Evolutionary conservation across 83 land plant species (phyloP), one percentile per base, ranked within the genome.

Genomic region (Picea mariana): DNA sequence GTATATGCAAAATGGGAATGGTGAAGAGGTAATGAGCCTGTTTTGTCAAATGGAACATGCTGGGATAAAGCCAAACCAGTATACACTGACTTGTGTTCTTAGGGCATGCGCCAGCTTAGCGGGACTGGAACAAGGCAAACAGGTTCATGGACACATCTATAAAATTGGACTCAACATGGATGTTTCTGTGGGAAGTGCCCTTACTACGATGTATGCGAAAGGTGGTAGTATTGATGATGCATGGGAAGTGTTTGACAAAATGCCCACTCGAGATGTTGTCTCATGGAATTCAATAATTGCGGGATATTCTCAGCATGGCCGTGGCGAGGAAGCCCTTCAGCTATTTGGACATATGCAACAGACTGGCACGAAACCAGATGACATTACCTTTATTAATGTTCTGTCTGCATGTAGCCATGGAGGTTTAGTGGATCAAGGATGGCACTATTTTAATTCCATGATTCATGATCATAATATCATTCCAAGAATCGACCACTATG

Each of bases 251-350:
- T 85, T 80, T 75, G 26, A 65, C 8, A 24, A 24, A n/a, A n/a
- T 65, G 82, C 80, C 42, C 55, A 60, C 44, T 8, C 44, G 67
- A 67, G 92, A 91, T 68, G 67, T 88, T 2, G 90, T 84, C 8
- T 83, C 85, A 9, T 88, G 89, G 77, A 93, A 87, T 86, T 91
- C 95, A 38, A 69, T 90, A 13, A 62, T 93, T 31, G 75, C 90
- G 9, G 95, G 93, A 9, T 86, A 62, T 78, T 55, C 62, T 31
- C 76, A 81, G 6, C 81, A 15, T 65, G 92, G 92, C 58, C 34
- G 67, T 26, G 17, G 31, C 16, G 80, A 80, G n/a, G 23, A 77
- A 69, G 93, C 88, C 6, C 44, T 87, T 16, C 42, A 12, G 16
- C 1, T 81, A 49, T 84, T 89, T 47, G 34, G 2, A 18, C 72